phyloP scores from a whole-genome alignment of 2,329 filamentous ascomycete species.

The Esteya vermicola region DNA sequence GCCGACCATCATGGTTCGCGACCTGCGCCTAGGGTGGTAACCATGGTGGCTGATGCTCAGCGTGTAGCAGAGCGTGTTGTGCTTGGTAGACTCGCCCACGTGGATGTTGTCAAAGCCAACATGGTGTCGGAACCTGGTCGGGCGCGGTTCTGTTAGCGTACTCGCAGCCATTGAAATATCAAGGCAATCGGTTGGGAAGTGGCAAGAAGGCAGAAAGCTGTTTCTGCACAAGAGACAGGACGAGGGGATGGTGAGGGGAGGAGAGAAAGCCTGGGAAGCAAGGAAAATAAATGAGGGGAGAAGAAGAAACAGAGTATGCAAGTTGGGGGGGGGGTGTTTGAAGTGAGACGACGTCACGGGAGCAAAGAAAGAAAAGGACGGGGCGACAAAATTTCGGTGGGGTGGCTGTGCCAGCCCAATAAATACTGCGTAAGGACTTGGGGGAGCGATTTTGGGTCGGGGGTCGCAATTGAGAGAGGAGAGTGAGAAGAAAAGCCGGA shows the following conservation, averaged over 20 bases:
- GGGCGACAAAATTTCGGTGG: constrained; percentile 4
- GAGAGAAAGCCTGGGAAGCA: neutral
- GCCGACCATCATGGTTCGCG: constrained; percentile 79
- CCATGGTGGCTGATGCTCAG: constrained; percentile 76
- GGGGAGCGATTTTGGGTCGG: too few relatives aligned
- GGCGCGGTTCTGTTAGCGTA: constrained; percentile 25
- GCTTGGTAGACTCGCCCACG: constrained; percentile 42
- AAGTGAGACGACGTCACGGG: neutral
- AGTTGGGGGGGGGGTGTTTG: neutral
- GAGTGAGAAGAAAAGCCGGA: neutral
- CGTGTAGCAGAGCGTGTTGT: constrained; percentile 56
- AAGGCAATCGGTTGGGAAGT: too few relatives aligned
- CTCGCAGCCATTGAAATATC: too few relatives aligned
- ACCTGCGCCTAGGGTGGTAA: constrained; percentile 66
- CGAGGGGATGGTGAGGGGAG: neutral
- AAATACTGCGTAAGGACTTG: too few relatives aligned
- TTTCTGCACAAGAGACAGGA: neutral
- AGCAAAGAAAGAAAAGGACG: neutral
- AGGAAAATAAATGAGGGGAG: neutral
- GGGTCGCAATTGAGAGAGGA: too few relatives aligned
- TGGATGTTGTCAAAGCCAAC: constrained; percentile 48
- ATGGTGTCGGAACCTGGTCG: constrained; percentile 40
- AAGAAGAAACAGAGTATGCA: neutral
- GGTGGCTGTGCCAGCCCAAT: constrained; percentile 7
- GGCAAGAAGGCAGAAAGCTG: neutral